These are phyloP conservation scores for Podospora bellae-mahoneyi DNA, from an alignment of 495 filamentous ascomycete species.

Conservation along the genomic window DNA sequence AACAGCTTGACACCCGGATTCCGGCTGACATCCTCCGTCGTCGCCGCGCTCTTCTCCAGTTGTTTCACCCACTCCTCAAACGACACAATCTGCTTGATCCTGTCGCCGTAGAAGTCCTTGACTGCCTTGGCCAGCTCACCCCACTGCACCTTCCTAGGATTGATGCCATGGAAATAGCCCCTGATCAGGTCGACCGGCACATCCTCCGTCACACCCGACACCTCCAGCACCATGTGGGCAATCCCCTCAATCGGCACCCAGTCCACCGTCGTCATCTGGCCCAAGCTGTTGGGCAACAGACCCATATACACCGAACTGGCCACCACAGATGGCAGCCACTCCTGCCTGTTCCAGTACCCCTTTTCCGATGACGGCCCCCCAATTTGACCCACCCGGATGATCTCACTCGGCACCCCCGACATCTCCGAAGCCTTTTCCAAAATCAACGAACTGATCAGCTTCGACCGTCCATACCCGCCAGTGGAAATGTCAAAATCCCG, in stretches of 20 bases:
- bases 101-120: conserved; percentile 36
- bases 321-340: conserved; percentile 57
- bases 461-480: conserved; percentile 57
- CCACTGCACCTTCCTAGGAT: conserved; percentile 41
- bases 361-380: conserved; percentile 45
- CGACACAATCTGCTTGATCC: conserved; percentile 36
- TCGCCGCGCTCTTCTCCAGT: conserved; percentile 36
- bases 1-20: conserved; percentile 48
- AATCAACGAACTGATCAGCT: conserved; percentile 51
- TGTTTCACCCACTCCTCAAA: conserved; percentile 42
- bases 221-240: conserved; percentile 39
- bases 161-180: conserved; percentile 51
- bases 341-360: conserved; percentile 53
- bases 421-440: conserved; percentile 41
- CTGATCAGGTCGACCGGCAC: conserved; percentile 29
- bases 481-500: conserved; percentile 37
- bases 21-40: conserved; percentile 30
- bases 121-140: conserved; percentile 31
- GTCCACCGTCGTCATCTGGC: conserved; percentile 42
- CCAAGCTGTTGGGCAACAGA: conserved; percentile 40
- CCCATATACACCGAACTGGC: conserved; percentile 43
- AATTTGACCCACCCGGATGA: conserved; percentile 58
- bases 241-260: conserved; percentile 55
- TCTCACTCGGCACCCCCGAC: conserved; percentile 41
- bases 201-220: conserved; percentile 30